Evolutionary conservation across 2,329 filamentous ascomycete genomes (phyloP).

Genomic region (Esteya vermicola): DNA sequence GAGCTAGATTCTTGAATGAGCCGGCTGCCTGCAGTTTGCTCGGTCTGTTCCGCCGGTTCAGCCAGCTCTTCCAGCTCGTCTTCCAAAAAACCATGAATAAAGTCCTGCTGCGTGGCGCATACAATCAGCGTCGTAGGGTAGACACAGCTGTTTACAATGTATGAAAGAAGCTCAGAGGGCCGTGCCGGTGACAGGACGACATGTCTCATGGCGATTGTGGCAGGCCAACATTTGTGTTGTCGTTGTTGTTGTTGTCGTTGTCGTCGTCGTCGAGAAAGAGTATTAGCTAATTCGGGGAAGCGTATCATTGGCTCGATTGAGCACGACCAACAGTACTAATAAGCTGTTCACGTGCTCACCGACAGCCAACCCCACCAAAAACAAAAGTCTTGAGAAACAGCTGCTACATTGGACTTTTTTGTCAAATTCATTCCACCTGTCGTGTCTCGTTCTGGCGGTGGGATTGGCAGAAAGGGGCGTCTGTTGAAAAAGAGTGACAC

Average conservation of each 20-base stretch:
- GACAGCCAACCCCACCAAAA: not conserved
- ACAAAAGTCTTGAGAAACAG: too few species aligned
- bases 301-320: not conserved
- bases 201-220: slow-evolving; percentile 3
- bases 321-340: not conserved
- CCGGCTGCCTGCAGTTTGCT: slow-evolving; percentile 4
- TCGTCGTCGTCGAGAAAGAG: too few species aligned
- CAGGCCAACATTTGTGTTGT: too few species aligned
- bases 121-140: slow-evolving; percentile 55
- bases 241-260: too few species aligned
- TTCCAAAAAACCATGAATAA: slow-evolving; percentile 43
- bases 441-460: too few species aligned
- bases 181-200: slow-evolving; percentile 36
- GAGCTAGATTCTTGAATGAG: slow-evolving; percentile 43
- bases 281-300: too few species aligned
- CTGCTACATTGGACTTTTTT: too few species aligned
- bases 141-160: slow-evolving; percentile 41
- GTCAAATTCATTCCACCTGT: too few species aligned
- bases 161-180: slow-evolving; percentile 48
- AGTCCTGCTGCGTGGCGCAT: slow-evolving; percentile 50
- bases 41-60: too few species aligned
- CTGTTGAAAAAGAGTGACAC: not conserved
- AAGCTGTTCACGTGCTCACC: not conserved
- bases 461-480: too few species aligned
- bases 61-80: slow-evolving; percentile 19